These are phyloP conservation scores for Globisporangium irregulare DNA, from an alignment of 352 stramenopile genomes.

Conservation along the genomic window DNA sequence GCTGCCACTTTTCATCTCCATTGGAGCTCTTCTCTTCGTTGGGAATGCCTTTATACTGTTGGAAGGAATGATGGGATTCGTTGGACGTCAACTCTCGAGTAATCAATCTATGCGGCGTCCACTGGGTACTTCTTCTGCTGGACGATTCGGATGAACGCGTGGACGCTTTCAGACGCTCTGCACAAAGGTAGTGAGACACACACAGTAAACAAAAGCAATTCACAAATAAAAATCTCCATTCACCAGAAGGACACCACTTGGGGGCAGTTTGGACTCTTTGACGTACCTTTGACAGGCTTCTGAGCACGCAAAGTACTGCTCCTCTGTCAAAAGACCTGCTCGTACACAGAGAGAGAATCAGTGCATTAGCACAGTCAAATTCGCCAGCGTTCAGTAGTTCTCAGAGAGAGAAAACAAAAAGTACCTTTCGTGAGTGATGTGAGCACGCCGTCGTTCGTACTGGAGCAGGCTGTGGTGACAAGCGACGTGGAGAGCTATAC, in stretches of 20 bases:
- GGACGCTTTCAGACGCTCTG: conserved; percentile 72
- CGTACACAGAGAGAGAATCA: conserved; percentile 6
- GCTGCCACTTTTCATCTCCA: neutral
- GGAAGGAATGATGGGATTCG: neutral
- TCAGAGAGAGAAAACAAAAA: neutral
- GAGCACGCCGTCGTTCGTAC: conserved; percentile 63
- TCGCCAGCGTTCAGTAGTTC: neutral
- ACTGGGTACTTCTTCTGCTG: conserved; percentile 69
- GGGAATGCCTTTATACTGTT: neutral
- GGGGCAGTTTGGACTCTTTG: too few species aligned
- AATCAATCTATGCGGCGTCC: conserved; percentile 5
- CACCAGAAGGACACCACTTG: too few species aligned
- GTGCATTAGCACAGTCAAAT: conserved; percentile 2
- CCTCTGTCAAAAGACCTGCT: conserved; percentile 64
- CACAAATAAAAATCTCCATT: neutral
- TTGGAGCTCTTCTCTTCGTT: neutral
- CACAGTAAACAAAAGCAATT: neutral
- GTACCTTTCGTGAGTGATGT: conserved; percentile 72
- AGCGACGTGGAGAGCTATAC: conserved; percentile 57
- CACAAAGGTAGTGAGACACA: neutral
- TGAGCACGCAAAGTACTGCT: conserved; percentile 81
- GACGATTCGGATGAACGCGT: conserved; percentile 72
- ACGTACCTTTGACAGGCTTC: conserved; percentile 72
- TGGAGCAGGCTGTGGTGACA: conserved; percentile 65
- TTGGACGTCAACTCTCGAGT: neutral